Conservation (phyloP, 371 early-diverging fungal genomes). For the Lichtheimia hyalospora region DNA sequence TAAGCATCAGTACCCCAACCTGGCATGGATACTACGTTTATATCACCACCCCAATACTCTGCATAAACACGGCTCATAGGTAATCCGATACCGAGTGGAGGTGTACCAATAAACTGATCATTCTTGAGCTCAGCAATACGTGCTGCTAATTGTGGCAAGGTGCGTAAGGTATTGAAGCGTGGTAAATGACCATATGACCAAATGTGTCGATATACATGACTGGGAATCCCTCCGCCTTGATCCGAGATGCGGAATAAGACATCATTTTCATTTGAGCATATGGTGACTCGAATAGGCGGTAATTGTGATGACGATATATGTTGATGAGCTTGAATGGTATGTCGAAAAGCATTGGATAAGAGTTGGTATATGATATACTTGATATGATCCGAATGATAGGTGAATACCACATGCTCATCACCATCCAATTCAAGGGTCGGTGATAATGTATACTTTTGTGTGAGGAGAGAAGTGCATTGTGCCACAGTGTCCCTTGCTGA, state of each 20-base stretch:
- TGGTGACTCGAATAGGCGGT: conserved; percentile 71
- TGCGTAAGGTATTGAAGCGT: conserved; percentile 57
- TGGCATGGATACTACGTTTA: conserved; percentile 68
- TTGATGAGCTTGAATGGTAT: conserved; percentile 30
- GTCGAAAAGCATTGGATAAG: conserved; percentile 72
- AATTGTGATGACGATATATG: not conserved
- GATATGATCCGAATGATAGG: conserved; percentile 85
- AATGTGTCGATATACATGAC: conserved; percentile 49
- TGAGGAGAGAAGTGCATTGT: conserved; percentile 55
- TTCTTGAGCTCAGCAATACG: conserved; percentile 48
- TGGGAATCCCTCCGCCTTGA: conserved; percentile 76
- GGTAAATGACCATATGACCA: conserved; percentile 69
- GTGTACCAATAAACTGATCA: conserved; percentile 20
- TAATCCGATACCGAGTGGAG: conserved; percentile 76
- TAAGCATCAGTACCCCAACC: conserved; percentile 87
- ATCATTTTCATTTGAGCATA: conserved; percentile 60
- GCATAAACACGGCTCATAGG: conserved; percentile 84
- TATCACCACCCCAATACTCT: conserved; percentile 75
- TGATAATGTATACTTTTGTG: conserved; percentile 17
- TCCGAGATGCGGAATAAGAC: conserved; percentile 83
- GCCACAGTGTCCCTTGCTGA: conserved; percentile 57
- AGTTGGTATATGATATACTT: conserved; percentile 86
- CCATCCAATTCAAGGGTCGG: conserved; percentile 53
- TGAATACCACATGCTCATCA: conserved; percentile 68
- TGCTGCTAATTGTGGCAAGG: conserved; percentile 58